Conservation (phyloP, 2,329 filamentous ascomycete species). For the Polychaeton citri region DNA sequence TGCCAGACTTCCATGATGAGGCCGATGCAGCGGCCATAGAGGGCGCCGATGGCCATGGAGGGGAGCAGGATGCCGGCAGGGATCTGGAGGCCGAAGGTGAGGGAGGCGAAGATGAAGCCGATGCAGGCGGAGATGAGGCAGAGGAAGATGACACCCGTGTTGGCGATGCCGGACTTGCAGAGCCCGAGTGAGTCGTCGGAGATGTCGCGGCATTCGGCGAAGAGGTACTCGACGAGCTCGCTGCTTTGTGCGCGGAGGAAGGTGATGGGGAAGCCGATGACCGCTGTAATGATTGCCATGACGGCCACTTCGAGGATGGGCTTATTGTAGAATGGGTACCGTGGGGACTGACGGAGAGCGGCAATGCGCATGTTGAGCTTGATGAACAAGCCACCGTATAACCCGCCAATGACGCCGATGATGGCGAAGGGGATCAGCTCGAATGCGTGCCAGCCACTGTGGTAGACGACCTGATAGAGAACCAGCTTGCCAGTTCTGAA, state of each 20-base stretch:
- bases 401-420: conserved; percentile 77
- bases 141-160: conserved; percentile 68
- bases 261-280: conserved; percentile 90
- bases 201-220: conserved; percentile 75
- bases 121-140: conserved; percentile 70
- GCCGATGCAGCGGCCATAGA: conserved; percentile 78
- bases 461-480: conserved; percentile 90
- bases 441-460: conserved; percentile 83
- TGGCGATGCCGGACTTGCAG: conserved; percentile 75
- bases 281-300: conserved; percentile 68
- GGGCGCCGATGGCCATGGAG: conserved; percentile 87
- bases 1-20: conserved; percentile 86
- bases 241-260: conserved; percentile 92
- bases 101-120: conserved; percentile 70
- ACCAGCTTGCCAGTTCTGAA: conserved; percentile 93
- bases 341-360: conserved; percentile 59
- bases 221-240: conserved; percentile 81
- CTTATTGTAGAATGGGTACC: conserved; percentile 47
- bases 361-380: conserved; percentile 83
- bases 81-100: conserved; percentile 89
- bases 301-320: conserved; percentile 68
- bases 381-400: conserved; percentile 92
- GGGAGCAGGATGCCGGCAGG: conserved; percentile 92
- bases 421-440: conserved; percentile 79
- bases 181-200: conserved; percentile 79